These are phyloP conservation scores for Trametes hirsuta DNA, from an alignment of 1,284 basidiomycete genomes.

Conservation along the genomic window DNA sequence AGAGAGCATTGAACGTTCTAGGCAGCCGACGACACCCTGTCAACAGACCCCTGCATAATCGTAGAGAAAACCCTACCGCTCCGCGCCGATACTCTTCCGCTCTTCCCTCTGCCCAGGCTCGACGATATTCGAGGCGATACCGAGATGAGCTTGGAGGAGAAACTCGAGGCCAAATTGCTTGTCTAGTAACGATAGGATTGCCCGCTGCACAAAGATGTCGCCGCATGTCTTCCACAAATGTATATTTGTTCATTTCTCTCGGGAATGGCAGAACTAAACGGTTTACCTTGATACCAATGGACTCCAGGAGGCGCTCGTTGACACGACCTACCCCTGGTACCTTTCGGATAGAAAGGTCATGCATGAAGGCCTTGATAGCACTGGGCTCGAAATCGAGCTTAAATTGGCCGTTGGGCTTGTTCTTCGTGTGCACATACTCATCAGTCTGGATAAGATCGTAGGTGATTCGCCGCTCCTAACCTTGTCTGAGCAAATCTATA, in stretches of 20 bases:
- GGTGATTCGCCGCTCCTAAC: constrained; percentile 36
- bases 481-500: constrained; percentile 90
- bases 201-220: constrained; percentile 80
- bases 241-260: too few species aligned
- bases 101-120: constrained; percentile 76
- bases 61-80: constrained; percentile 54
- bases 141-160: constrained; percentile 78
- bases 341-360: constrained; percentile 75
- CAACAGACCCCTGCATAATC: background rate
- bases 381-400: constrained; percentile 69
- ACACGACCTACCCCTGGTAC: constrained; percentile 90
- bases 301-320: constrained; percentile 83
- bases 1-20: constrained; percentile 78
- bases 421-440: constrained; percentile 45
- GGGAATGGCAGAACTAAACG: background rate
- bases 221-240: constrained; percentile 69
- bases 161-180: constrained; percentile 81
- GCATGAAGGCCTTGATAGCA: constrained; percentile 76
- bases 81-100: constrained; percentile 88
- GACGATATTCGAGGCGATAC: constrained; percentile 84
- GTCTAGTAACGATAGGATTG: constrained; percentile 77
- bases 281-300: constrained; percentile 80
- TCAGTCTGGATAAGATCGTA: too few species aligned
- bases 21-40: background rate
- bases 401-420: constrained; percentile 94